Evolutionary conservation across 2,329 filamentous ascomycete genomes (phyloP).

Genomic region (Torrubiellomyces zombiae): DNA sequence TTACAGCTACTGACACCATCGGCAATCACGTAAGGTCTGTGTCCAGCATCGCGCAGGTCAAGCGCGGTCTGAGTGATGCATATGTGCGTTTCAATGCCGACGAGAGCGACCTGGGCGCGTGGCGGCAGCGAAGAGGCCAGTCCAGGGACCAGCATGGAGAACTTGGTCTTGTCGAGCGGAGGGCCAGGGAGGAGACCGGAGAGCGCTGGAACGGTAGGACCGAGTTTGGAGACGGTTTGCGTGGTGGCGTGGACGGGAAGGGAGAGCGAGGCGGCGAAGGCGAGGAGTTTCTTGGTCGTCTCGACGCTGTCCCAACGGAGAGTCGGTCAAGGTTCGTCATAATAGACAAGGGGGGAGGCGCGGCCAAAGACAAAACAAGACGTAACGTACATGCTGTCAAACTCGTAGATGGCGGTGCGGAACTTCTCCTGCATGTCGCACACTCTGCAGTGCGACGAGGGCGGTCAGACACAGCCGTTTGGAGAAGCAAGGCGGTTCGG

Average conservation of each 20-base stretch:
- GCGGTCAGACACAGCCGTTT: too few species aligned
- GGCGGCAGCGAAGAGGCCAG: constrained; percentile 26
- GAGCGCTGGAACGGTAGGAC: constrained; percentile 63
- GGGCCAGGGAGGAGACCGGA: constrained; percentile 32
- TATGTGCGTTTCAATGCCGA: constrained; percentile 88
- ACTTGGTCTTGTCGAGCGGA: constrained; percentile 70
- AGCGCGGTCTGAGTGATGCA: constrained; percentile 87
- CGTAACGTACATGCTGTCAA: constrained; percentile 59
- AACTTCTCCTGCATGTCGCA: constrained; percentile 96
- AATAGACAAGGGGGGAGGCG: neutral
- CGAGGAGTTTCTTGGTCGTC: constrained; percentile 53
- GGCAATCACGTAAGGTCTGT: constrained; percentile 72
- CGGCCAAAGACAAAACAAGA: neutral
- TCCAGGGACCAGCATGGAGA: constrained; percentile 71
- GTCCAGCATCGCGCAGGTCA: constrained; percentile 58
- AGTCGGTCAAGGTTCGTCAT: constrained; percentile 1
- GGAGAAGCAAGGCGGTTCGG: too few species aligned
- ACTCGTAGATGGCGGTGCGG: constrained; percentile 65
- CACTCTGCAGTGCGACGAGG: constrained; percentile 52
- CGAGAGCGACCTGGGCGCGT: constrained; percentile 50
- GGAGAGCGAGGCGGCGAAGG: constrained; percentile 44
- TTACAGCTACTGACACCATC: constrained; percentile 87
- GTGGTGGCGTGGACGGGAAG: constrained; percentile 79
- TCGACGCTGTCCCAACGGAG: constrained; percentile 35
- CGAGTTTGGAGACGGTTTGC: constrained; percentile 63